Conservation (phyloP, 441 rosid species). For the Erysimum cheiri region DNA sequence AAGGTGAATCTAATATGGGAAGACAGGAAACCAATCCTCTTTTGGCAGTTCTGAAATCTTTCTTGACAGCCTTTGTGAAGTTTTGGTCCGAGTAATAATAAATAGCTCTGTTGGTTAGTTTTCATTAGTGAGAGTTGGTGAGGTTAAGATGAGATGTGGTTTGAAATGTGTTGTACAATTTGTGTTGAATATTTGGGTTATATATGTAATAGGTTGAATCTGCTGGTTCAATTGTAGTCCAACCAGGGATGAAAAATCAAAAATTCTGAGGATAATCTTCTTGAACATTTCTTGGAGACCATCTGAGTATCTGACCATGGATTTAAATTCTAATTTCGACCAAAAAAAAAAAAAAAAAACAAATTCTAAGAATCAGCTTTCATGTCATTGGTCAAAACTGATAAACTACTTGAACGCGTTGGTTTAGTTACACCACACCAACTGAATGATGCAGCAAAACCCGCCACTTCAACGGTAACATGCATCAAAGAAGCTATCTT, state of each 20-base stretch:
- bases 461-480: constrained; percentile 47
- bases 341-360: no score
- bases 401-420: constrained; percentile 25
- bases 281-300: not conserved
- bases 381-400: constrained; percentile 15
- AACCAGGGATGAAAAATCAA: not conserved
- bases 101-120: constrained; percentile 26
- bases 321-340: not conserved
- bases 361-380: not conserved
- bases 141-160: constrained; percentile 26
- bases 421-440: constrained; percentile 43
- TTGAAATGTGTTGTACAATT: constrained; percentile 28
- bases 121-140: constrained; percentile 33
- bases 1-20: constrained; percentile 52
- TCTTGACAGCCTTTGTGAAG: constrained; percentile 64
- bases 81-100: constrained; percentile 69
- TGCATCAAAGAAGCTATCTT: constrained; percentile 41
- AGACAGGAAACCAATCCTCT: constrained; percentile 57
- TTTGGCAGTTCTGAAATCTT: constrained; percentile 57
- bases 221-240: constrained; percentile 2
- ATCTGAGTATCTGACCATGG: not conserved
- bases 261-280: constrained; percentile 1
- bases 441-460: constrained; percentile 45
- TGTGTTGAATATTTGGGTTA: constrained; percentile 33
- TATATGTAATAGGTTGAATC: constrained; percentile 22